A percentile compares a stretch with the other conserved stretches of the same genome.
Evolutionary conservation across 441 rosid genomes (phyloP).

Genomic region (Rhodomyrtus psidioides): DNA sequence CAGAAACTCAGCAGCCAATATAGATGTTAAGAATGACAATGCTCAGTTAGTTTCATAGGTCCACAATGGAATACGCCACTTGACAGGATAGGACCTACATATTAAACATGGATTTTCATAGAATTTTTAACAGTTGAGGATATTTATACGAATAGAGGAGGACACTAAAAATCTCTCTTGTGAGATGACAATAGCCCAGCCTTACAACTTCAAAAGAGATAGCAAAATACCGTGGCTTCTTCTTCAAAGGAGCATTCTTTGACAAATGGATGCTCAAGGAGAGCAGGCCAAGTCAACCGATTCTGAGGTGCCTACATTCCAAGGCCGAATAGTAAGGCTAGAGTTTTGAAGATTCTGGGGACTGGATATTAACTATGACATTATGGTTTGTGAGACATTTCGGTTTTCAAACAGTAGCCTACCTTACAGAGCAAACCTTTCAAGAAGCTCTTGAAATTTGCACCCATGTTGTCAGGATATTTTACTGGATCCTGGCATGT

Average conservation of each 20-base stretch:
- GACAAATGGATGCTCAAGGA: conserved; percentile 93
- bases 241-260: conserved; percentile 60
- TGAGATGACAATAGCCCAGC: not conserved
- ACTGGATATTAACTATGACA: not conserved
- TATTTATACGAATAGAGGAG: not conserved
- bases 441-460: conserved; percentile 76
- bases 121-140: not conserved
- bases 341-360: not conserved
- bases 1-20: not conserved
- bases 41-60: not conserved
- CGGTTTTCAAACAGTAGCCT: not conserved
- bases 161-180: not conserved
- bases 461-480: conserved; percentile 92
- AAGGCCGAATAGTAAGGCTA: conserved; percentile 8
- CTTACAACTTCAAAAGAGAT: not conserved
- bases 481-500: conserved; percentile 83
- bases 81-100: not conserved
- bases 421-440: conserved; percentile 98
- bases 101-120: not conserved
- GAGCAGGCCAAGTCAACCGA: conserved; percentile 93
- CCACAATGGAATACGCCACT: not conserved
- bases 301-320: conserved; percentile 76
- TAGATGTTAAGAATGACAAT: not conserved
- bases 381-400: not conserved
- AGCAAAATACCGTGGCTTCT: conserved; percentile 59